Evolutionary conservation across 441 rosid species (phyloP).

Genomic region (Codiaeum variegatum): DNA sequence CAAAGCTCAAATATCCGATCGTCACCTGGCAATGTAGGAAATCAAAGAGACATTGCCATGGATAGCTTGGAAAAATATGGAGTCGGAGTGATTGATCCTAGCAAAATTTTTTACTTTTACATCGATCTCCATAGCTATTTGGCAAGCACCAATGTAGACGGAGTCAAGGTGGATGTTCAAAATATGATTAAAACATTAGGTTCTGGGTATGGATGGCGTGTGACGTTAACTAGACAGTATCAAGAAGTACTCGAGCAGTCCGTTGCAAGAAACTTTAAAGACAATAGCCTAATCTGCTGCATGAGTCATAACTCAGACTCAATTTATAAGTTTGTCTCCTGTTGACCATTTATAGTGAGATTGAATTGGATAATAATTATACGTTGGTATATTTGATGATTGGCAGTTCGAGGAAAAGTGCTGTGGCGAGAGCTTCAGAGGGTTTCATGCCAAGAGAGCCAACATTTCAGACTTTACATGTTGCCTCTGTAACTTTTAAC

Average conservation of each 20-base stretch:
- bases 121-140: slow-evolving; percentile 66
- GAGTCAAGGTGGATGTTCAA: slow-evolving; percentile 79
- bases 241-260: slow-evolving; percentile 67
- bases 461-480: slow-evolving; percentile 56
- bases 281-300: slow-evolving; percentile 59
- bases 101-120: slow-evolving; percentile 48
- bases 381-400: slow-evolving; percentile 8
- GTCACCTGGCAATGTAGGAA: slow-evolving; percentile 63
- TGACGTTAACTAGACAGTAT: slow-evolving; percentile 50
- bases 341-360: slow-evolving; percentile 2
- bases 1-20: slow-evolving; percentile 52
- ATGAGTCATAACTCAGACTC: slow-evolving; percentile 73
- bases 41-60: slow-evolving; percentile 43
- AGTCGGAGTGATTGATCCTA: slow-evolving; percentile 57
- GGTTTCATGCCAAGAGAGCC: slow-evolving; percentile 74
- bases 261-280: slow-evolving; percentile 45
- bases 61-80: slow-evolving; percentile 71
- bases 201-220: slow-evolving; percentile 57
- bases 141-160: slow-evolving; percentile 54
- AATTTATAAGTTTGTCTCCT: slow-evolving; percentile 45
- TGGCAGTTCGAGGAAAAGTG: slow-evolving; percentile 51
- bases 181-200: slow-evolving; percentile 64
- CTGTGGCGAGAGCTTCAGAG: slow-evolving; percentile 65
- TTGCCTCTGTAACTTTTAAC: slow-evolving; percentile 66
- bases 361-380: slow-evolving; percentile 11